Evolutionary conservation across 345 rosid genomes (phyloP).

Genomic region (Eucalyptus shirleyi): DNA sequence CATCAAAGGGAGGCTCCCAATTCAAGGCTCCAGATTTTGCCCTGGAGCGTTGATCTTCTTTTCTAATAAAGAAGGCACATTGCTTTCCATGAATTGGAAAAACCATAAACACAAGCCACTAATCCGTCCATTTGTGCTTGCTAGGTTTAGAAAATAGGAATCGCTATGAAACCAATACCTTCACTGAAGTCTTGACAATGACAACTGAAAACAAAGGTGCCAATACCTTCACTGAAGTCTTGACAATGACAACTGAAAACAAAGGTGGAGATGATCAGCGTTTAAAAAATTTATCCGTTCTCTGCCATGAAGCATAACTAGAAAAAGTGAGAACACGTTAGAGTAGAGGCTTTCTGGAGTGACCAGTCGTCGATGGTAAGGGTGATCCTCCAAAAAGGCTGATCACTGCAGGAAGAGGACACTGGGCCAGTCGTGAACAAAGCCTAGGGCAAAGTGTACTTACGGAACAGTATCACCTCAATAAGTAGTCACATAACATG

Average conservation of each 20-base stretch:
- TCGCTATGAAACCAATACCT: neutral
- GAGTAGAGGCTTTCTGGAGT: neutral
- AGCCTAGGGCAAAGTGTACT: neutral
- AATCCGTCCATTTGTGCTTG: neutral
- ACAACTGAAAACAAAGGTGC: neutral
- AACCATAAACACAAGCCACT: neutral
- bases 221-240: neutral
- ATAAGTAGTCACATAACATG: neutral
- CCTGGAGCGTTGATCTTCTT: neutral
- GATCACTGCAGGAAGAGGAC: neutral
- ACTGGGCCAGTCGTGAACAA: neutral
- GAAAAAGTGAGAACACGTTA: neutral
- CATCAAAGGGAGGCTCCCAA: neutral
- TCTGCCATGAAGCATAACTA: neutral
- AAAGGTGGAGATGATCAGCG: neutral
- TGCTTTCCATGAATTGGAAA: neutral
- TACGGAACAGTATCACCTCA: neutral
- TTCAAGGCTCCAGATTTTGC: neutral
- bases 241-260: neutral
- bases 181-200: neutral
- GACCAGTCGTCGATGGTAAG: neutral
- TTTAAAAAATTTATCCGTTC: neutral
- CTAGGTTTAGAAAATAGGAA: neutral
- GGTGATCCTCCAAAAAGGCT: neutral
- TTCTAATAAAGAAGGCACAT: neutral